Evolutionary conservation across 805 yeast genomes (phyloP), one percentile per base, ranked within the genome.

Genomic region (Wickerhamomyces tratensis): DNA sequence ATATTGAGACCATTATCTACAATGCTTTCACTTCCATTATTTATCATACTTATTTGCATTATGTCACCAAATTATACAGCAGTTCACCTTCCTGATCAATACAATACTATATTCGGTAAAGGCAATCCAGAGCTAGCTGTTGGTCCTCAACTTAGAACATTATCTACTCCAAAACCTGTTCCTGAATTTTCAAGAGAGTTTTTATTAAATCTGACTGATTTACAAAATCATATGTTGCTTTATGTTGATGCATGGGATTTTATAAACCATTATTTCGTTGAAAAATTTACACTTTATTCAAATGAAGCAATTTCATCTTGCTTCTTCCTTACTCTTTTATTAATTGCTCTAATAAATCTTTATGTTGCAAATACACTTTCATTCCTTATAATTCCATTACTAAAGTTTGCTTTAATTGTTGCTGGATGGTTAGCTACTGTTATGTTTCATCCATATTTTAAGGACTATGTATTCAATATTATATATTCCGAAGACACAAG

Each of bases 121-220:
- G 41, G 41, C 8, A 71, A 71, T 48, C 75, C 74, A 4, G 58
- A 66, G 0, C 72, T 78, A 3, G 67, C 77, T 1, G 64, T 68
- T 29, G 79, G 77, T 1, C 77, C 77, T 5, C 71, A 77, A 1
- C 50, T 82, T 35, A 52, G 64, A 37, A 64, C 66, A 11, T 68
- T 75, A 26, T 71, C 64, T 33, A 53, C 71, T 4, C 85, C 87
- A 4, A 76, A 74, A 46, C 93, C 94, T 0, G 84, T 80, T 7
- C 83, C 89, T 5, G 87, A 86, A 58, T 68, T 84, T 40, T 79
- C 89, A 31, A 68, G 84, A 43, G 95, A 87, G 56, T 87, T 86
- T 55, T 61, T 82, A 20, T 56, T 86, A 43, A 87, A 87, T 56
- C 65, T 85, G 52, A 85, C 94, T 1, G 96, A 87, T 63, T 65